Conservation (phyloP, 371 early-diverging fungal genomes). For the Mortierella polycephala region DNA sequence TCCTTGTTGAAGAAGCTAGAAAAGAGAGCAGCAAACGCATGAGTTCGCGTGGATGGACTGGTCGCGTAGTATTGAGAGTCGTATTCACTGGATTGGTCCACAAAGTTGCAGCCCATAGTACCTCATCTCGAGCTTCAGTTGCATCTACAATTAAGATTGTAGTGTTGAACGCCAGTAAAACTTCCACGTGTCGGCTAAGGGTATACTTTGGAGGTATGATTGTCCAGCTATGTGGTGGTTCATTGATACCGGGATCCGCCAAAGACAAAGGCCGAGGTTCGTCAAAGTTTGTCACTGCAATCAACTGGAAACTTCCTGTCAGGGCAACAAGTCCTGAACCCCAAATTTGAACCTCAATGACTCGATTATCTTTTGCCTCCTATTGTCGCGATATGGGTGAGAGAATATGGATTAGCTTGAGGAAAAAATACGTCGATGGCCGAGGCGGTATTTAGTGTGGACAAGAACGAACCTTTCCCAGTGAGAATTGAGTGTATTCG, state of each 20-base stretch:
- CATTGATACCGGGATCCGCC: slow-evolving; percentile 81
- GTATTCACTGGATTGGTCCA: neutral
- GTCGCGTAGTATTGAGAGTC: neutral
- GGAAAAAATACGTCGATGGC: no score
- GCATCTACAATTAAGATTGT: slow-evolving; percentile 88
- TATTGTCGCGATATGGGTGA: slow-evolving; percentile 24
- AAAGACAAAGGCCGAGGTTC: slow-evolving; percentile 87
- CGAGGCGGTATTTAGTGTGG: neutral
- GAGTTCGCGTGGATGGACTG: neutral
- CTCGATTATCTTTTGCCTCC: slow-evolving; percentile 83
- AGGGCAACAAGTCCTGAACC: slow-evolving; percentile 90
- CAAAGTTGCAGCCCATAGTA: slow-evolving; percentile 18
- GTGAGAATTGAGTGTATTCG: slow-evolving; percentile 79
- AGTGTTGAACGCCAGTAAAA: slow-evolving; percentile 79
- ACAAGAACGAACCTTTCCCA: slow-evolving; percentile 64
- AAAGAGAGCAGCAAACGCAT: neutral
- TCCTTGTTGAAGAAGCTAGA: slow-evolving; percentile 85
- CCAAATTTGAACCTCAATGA: slow-evolving; percentile 90
- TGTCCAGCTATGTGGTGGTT: slow-evolving; percentile 86
- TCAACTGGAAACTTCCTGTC: slow-evolving; percentile 82
- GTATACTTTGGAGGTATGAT: slow-evolving; percentile 91
- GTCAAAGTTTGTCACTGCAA: slow-evolving; percentile 82
- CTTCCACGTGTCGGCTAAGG: slow-evolving; percentile 90
- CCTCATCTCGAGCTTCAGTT: slow-evolving; percentile 86
- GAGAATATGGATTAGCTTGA: neutral